Percentiles rank a stretch among this genome's conserved stretches.
Evolutionary conservation across 352 stramenopile species (phyloP).

Genomic region (Phytophthora podocarpi): DNA sequence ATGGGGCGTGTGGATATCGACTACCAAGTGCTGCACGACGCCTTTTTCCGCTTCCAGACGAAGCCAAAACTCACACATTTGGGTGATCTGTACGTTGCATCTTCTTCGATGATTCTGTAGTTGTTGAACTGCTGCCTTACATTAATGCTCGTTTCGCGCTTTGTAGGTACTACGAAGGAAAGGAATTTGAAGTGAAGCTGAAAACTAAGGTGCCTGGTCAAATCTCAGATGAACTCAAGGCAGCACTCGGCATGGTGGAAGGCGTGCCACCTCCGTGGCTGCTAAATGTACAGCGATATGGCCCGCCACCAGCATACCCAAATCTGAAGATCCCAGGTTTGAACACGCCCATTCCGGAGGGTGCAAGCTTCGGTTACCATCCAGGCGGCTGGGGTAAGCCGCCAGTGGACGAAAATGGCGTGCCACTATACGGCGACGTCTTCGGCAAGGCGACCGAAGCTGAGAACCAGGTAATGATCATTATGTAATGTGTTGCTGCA

Average conservation of each 20-base stretch:
- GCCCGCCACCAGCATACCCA: conserved; percentile 96
- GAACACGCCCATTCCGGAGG: conserved; percentile 95
- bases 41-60: conserved; percentile 99
- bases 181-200: conserved; percentile 94
- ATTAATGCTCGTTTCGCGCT: not conserved
- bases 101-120: not conserved
- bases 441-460: conserved; percentile 77
- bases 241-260: conserved; percentile 95
- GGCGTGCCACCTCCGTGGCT: conserved; percentile 96
- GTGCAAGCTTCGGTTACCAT: conserved; percentile 96
- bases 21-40: conserved; percentile 97
- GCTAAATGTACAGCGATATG: conserved; percentile 98
- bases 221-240: conserved; percentile 86
- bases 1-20: conserved; percentile 98
- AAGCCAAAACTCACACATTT: conserved; percentile 93
- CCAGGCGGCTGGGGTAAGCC: conserved; percentile 97
- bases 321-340: conserved; percentile 97
- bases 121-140: not conserved
- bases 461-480: conserved; percentile 30
- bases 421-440: conserved; percentile 97
- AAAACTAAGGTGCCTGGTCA: conserved; percentile 91
- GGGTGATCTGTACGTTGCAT: conserved; percentile 70
- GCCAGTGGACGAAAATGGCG: conserved; percentile 95
- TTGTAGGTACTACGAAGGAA: conserved; percentile 97
- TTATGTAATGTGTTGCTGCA: not conserved